Evolutionary conservation across 2,329 filamentous ascomycete species (phyloP), one percentile per base, ranked within the genome.

Genomic region (Xylariaceae sp.): DNA sequence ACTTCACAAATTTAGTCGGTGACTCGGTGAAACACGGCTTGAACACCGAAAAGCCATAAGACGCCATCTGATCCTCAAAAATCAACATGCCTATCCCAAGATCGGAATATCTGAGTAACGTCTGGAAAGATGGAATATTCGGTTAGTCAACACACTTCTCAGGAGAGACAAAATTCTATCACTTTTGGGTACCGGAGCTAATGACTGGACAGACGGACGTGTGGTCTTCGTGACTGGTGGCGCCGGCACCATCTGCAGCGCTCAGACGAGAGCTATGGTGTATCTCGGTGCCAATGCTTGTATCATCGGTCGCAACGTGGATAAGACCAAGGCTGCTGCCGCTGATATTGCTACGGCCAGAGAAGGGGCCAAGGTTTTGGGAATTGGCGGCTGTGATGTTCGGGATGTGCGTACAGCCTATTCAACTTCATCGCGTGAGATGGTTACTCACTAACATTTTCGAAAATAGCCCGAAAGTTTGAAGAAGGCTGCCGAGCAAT

Each of bases 161-260:
- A 30, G 23, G 23, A 30, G 23, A 30, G 23, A 30, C 23, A 30
- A 6, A 5, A 30, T 5, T 7, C 9, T 13, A 8, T 42, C 3
- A 8, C 3, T 13, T 9, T 8, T 42, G 48, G 23, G 44, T 30
- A 23, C 58, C 55, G 39, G 56, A 57, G 63, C 61, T 52, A 44
- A 57, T 53, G 50, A 11, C 11, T 23, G 7, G 51, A 10, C 68
- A 95, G 90, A 88, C 64, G 86, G 88, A 72, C 93, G 94, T 70
- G 92, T 97, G 50, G 84, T 93, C 67, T 96, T 97, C 76, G 95
- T 95, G 70, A 99, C 94, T 2, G 94, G 94, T 60, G 94, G 94
- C 55, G 92, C 92, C 4, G 93, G 94, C 57, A 88, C 89, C 30
- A 97, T 99, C 71, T 97, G 94, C 78, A 94, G 89, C 68, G 92